phyloP scores from a whole-genome alignment of 116 monocot genomes.

The Phalaenopsis hybrid region DNA sequence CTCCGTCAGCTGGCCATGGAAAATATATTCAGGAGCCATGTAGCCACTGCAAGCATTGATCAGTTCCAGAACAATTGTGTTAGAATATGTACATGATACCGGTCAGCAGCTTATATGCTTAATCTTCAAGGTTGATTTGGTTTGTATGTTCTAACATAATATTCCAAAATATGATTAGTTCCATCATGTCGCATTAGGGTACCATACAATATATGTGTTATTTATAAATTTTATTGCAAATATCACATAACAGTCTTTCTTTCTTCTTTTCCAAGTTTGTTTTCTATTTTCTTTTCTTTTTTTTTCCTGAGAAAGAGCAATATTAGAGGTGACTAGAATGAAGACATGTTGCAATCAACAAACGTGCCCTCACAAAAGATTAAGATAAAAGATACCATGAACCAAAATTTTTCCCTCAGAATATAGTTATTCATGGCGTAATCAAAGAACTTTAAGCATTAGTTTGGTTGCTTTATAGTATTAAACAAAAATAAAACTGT shows the following conservation, averaged over 20 bases:
- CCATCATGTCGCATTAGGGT: too few species aligned
- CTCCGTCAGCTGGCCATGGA: slow-evolving; percentile 45
- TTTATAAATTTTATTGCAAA: too few species aligned
- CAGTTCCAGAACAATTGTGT: not conserved
- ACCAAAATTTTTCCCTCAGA: not conserved
- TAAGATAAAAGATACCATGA: too few species aligned
- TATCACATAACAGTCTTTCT: too few species aligned
- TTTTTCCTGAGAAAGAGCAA: too few species aligned
- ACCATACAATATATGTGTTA: too few species aligned
- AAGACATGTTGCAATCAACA: too few species aligned
- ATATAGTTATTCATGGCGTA: not conserved
- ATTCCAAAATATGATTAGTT: too few species aligned
- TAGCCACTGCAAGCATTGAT: slow-evolving; percentile 27
- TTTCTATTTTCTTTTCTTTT: too few species aligned
- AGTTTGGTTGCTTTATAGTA: not conserved
- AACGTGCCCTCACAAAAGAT: too few species aligned
- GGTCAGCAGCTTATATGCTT: not conserved
- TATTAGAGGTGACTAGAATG: too few species aligned
- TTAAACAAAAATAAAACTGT: not conserved
- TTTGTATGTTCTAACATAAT: not conserved
- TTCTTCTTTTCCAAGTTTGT: too few species aligned
- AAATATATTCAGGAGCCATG: slow-evolving; percentile 49
- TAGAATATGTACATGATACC: not conserved
- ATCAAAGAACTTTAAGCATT: not conserved
- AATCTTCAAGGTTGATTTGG: not conserved